Base-by-base conservation (phyloP, 768 basidiomycete species). In the Scleroderma citrinum region DNA sequence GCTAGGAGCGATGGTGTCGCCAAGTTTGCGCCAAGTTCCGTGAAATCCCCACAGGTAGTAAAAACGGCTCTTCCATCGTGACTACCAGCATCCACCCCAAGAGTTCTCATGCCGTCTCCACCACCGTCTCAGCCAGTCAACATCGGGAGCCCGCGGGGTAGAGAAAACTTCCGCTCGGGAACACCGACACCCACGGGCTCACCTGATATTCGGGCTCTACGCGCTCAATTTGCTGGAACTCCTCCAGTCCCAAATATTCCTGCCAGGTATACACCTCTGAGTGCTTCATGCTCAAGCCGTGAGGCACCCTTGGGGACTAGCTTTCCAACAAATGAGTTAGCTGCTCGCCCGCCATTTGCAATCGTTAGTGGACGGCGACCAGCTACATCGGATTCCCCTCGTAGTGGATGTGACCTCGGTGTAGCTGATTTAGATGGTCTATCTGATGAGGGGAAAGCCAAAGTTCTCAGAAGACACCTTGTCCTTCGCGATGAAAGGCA, bases 361-460 rank as follows among this genome's bases (percentile, higher is more conserved):
- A 69, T 69, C 35, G 68, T 74, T 44, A 67, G 61, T 40, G 68
- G 74, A n/a, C 63, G 64, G 36, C 64, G 66, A 20, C 66, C 70
- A 10, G 40, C 59, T 43, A 51, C 30, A 52, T 60, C 61, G 56
- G 62, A 40, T 36, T 65, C 52, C 14, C 56, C 69, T 4, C 56
- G 51, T 8, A 59, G 67, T 61, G 48, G 68, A 60, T 13, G 62
- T 63, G 49, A 68, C 55, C 48, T 59, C 57, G 41, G 51, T 35
- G 29, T 55, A 47, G 68, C 47, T 16, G 73, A 75, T 52, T 58
- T 86, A 13, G 84, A 87, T 19, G 79, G 75, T 21, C 68, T 92
- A 23, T 76, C 87, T 0, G 85, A 86, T 19, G 88, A 90, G 54
- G 89, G 93, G 61, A 96, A 92, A 69, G 84, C 83, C 3, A 81